Percentiles rank a stretch among this genome's conserved stretches.
phyloP scores from a whole-genome alignment of 148 eudicot species.

The Vaccinium darrowii region DNA sequence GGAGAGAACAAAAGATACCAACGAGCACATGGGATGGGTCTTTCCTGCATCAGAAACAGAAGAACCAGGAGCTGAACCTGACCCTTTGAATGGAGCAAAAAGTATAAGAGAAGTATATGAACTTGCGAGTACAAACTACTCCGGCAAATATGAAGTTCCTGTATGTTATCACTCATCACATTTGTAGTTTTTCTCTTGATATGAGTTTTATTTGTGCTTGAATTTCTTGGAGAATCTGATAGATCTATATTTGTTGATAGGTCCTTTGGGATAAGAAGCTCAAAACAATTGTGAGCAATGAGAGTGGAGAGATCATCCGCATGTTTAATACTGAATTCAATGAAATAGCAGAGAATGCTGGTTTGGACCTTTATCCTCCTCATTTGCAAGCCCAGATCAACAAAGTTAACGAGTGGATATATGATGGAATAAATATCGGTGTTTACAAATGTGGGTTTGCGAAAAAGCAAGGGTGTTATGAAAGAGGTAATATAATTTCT shows the following conservation, averaged over 20 bases:
- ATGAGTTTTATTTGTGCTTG: not conserved
- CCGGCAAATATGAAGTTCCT: constrained; percentile 80
- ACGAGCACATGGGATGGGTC: constrained; percentile 91
- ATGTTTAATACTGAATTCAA: constrained; percentile 87
- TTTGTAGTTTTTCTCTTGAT: not conserved
- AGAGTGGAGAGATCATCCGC: constrained; percentile 87
- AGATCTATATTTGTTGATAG: constrained; percentile 28
- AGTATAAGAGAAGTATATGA: constrained; percentile 69
- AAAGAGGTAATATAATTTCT: constrained; percentile 49
- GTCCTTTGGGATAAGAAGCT: constrained; percentile 91
- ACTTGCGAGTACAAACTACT: constrained; percentile 73
- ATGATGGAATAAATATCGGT: constrained; percentile 74
- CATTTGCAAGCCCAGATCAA: constrained; percentile 60
- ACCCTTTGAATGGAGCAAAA: constrained; percentile 66
- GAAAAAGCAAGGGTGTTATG: constrained; percentile 79
- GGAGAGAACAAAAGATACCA: constrained; percentile 74
- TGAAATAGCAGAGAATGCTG: constrained; percentile 64
- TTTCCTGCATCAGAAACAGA: constrained; percentile 66
- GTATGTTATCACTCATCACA: constrained; percentile 37
- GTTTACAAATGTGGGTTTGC: constrained; percentile 95
- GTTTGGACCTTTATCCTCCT: constrained; percentile 76
- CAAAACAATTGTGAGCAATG: constrained; percentile 81
- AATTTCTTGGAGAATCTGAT: constrained; percentile 1
- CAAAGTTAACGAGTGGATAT: constrained; percentile 63
- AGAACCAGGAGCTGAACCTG: constrained; percentile 73